Evolutionary conservation across 306 rosid species (phyloP).

Genomic region (Alnus glutinosa): DNA sequence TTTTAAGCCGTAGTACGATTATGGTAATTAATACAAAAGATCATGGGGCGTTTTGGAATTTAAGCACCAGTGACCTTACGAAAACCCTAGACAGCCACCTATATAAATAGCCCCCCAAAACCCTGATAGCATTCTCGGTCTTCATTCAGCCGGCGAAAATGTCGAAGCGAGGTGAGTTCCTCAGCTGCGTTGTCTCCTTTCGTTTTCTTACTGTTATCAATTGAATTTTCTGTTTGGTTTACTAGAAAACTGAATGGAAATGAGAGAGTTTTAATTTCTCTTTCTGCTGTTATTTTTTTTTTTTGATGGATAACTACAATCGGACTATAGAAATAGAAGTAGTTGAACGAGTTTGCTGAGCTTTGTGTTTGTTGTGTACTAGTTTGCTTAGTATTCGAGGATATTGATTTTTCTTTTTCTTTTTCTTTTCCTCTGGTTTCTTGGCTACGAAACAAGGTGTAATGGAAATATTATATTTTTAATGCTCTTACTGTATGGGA

Average conservation of each 20-base stretch:
- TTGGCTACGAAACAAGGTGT: neutral
- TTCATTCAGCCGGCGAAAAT: constrained; percentile 31
- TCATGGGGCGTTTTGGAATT: neutral
- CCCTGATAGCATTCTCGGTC: constrained; percentile 18
- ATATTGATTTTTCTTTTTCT: neutral
- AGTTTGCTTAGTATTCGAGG: neutral
- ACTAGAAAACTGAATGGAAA: neutral
- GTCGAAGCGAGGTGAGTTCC: constrained; percentile 63
- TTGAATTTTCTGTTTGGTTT: neutral
- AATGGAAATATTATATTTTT: neutral
- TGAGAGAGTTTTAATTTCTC: neutral
- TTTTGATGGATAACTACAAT: neutral
- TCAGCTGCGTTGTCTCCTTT: neutral
- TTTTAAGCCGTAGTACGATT: neutral
- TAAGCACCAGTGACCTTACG: neutral
- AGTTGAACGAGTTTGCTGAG: neutral
- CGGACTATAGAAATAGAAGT: neutral
- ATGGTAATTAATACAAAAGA: neutral
- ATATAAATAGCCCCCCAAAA: constrained; percentile 22
- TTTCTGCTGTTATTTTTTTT: neutral
- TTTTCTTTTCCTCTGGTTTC: neutral
- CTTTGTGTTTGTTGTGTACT: neutral
- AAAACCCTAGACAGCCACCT: constrained; percentile 48
- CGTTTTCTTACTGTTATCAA: neutral
- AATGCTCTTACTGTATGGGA: neutral